phyloP scores from a whole-genome alignment of 164 flowering plant genomes.

The Umbellularia californica region DNA sequence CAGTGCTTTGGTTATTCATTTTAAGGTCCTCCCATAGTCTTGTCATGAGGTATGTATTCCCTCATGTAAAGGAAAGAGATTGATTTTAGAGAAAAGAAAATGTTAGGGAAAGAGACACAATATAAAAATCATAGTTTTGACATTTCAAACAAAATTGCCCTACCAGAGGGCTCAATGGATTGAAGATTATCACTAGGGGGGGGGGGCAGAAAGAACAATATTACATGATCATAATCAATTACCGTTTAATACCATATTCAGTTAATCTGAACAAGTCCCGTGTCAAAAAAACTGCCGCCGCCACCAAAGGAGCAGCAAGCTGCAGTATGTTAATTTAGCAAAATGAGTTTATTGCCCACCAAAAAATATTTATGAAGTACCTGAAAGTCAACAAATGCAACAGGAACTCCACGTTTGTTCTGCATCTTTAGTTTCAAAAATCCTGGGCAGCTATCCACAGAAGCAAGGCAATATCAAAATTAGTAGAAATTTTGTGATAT shows the following conservation, averaged over 20 bases:
- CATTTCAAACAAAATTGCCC: not conserved
- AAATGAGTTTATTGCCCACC: not conserved
- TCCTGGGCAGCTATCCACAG: constrained; percentile 60
- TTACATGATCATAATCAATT: not conserved
- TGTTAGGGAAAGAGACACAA: too few relatives aligned
- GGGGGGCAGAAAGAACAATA: not conserved
- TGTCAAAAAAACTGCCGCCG: not conserved
- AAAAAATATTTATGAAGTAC: constrained; percentile 25
- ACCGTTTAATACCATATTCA: not conserved
- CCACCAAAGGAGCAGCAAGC: not conserved
- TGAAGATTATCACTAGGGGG: not conserved
- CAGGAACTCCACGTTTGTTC: constrained; percentile 74
- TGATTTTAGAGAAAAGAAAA: not conserved
- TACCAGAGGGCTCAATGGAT: not conserved
- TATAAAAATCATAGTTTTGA: not conserved
- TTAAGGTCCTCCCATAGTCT: too few relatives aligned
- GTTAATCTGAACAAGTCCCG: not conserved
- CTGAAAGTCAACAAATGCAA: constrained; percentile 96
- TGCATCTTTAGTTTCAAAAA: constrained; percentile 91
- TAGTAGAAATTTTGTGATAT: not conserved
- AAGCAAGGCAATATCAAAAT: not conserved
- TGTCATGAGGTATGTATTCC: too few relatives aligned
- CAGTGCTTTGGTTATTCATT: too few relatives aligned
- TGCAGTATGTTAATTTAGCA: not conserved
- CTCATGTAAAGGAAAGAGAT: too few relatives aligned